These are phyloP conservation scores for Gossypium davidsonii DNA, from an alignment of 441 rosid species.

Conservation along the genomic window DNA sequence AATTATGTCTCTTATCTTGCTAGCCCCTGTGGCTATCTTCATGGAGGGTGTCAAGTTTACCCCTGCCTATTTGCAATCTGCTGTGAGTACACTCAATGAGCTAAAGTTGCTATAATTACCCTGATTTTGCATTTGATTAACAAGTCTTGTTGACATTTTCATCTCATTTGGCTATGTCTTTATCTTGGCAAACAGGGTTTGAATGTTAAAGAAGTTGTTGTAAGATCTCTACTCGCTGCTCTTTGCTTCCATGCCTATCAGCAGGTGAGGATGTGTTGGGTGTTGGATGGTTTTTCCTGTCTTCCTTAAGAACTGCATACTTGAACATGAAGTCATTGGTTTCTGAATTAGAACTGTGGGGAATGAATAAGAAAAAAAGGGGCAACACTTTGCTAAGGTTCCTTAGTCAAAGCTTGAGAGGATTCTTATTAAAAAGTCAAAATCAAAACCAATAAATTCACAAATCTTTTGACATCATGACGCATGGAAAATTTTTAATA, in stretches of 20 bases:
- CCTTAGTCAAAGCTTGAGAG: not conserved
- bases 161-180: not conserved
- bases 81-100: conserved; percentile 51
- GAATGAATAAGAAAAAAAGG: not conserved
- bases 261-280: conserved; percentile 46
- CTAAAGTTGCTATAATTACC: not conserved
- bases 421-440: not conserved
- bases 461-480: no score
- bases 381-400: not conserved
- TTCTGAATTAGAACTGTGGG: not conserved
- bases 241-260: conserved; percentile 97
- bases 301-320: not conserved
- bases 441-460: no score
- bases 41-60: conserved; percentile 87
- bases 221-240: conserved; percentile 74
- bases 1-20: conserved; percentile 66
- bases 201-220: conserved; percentile 58
- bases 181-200: conserved; percentile 54
- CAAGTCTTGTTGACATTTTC: not conserved
- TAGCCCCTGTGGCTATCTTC: conserved; percentile 75
- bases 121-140: not conserved
- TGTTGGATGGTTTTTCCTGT: not conserved
- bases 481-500: not conserved
- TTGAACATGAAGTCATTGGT: not conserved
- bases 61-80: conserved; percentile 71